Base-by-base conservation (phyloP, 345 rosid genomes). In the Linum lewisii region DNA sequence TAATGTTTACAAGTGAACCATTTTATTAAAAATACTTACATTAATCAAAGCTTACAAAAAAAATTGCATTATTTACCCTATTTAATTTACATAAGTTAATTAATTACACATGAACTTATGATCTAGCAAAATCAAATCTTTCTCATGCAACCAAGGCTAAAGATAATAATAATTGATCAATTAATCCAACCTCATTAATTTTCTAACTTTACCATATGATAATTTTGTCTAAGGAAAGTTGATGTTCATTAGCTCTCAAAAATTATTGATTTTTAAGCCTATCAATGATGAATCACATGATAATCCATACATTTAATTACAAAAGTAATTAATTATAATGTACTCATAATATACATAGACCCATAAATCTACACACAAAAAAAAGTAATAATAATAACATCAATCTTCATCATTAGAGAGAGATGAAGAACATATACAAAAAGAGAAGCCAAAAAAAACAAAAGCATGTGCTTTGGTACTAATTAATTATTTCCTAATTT, bases 151-250 rank as follows among this genome's bases (percentile, higher is more conserved):
- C 47, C 47, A 42, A 42, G 15, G 15, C 34, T 29, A 29, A 3
- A 0, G 36, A 42, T 65, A 74, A 68, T 61, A 60, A 73, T 73
- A 72, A 70, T 73, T 73, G 77, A 68, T 68, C 71, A 74, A 67
- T 72, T 65, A 42, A 42, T 11, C 16, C 13, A 50, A 72, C 69
- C 69, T 55, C 47, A 66, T 32, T 51, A 50, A 24, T 23, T 16
- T 25, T 38, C 45, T 23, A 61, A 34, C 32, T 50, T 53, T 51
- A 51, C 54, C 56, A 42, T 59, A 53, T 60, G 72, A 42, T 42
- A 42, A 68, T 67, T 67, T 65, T 51, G 60, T 58, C 70, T 70
- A 71, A 65, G 23, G 53, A 69, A 73, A 77, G 74, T 51, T 73
- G 72, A 78, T 78, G 16, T 16, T 42, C 69, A 82, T 72, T 65